Evolutionary conservation across 306 rosid genomes (phyloP).

Genomic region (Begonia masoniana): DNA sequence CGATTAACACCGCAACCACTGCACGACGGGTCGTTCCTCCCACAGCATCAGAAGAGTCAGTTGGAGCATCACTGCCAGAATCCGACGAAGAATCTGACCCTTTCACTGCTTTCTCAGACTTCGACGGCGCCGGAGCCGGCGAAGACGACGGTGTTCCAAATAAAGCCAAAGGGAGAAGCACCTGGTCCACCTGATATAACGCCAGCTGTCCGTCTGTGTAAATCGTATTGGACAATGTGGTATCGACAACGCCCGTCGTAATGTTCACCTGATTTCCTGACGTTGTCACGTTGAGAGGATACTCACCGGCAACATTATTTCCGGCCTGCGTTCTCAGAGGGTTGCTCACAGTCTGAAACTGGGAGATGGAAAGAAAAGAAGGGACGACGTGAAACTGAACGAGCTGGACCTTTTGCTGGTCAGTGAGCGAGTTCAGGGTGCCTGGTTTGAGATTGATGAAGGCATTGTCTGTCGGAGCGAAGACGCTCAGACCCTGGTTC

Average conservation of each 20-base stretch:
- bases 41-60: conserved; percentile 24
- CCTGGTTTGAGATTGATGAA: conserved; percentile 58
- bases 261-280: conserved; percentile 75
- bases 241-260: conserved; percentile 64
- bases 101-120: conserved; percentile 39
- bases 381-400: conserved; percentile 74
- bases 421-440: conserved; percentile 45
- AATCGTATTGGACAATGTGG: conserved; percentile 52
- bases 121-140: conserved; percentile 46
- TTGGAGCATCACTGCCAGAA: conserved; percentile 9
- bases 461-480: conserved; percentile 88
- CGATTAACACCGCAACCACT: background rate
- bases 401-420: conserved; percentile 59
- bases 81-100: conserved; percentile 45
- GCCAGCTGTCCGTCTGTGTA: conserved; percentile 55
- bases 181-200: conserved; percentile 73
- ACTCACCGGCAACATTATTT: conserved; percentile 48
- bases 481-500: conserved; percentile 72
- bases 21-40: conserved; percentile 2
- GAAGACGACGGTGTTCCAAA: conserved; percentile 30
- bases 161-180: conserved; percentile 62
- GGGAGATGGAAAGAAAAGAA: conserved; percentile 36
- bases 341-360: conserved; percentile 72
- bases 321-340: conserved; percentile 92
- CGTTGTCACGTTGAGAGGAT: conserved; percentile 73